Evolutionary conservation across 179 eudicot genomes (phyloP), one percentile per base, ranked within the genome.

Genomic region (Actinidia chinensis): DNA sequence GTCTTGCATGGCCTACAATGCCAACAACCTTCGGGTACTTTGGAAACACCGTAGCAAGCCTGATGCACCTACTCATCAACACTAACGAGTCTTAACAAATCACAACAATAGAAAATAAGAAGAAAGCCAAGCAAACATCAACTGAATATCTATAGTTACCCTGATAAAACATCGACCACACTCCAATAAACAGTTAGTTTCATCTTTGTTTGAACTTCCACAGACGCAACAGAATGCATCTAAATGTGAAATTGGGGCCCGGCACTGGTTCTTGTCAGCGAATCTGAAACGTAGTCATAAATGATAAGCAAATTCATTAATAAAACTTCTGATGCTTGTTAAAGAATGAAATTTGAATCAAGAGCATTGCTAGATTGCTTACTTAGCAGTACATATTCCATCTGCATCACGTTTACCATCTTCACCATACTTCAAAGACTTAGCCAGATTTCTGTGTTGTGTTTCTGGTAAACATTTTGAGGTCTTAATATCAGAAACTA

Each of bases 1-100:
- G 90, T 81, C 74, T 78, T 80, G 88, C 93, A 90, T 12, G 93
- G 91, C 77, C 93, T 90, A 77, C 93, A 90, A 74, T 73, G 75
- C 93, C 93, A 90, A 48, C 81, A 80, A 58, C 83, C 83, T 84
- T 85, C 88, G 78, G 91, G 88, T 63, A 85, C 88, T 76, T 80
- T 84, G 20, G 90, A 70, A 82, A 88, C 82, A 40, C 93, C 93
- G 82, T 90, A 90, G 82, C 93, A 90, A 82, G 90, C 93, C 60
- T 88, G 93, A 85, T 90, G 93, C 79, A 90, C 85, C 93, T 90
- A 86, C 66, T 63, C 74, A 79, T 56, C 36, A 63, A 69, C 70
- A 61, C 64, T 43, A 71, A 56, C 25, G 11, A 65, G 43, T 70
- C 65, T 51, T 51, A 40, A 20, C 33, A 15, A 61, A 58, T 79